Base-by-base conservation (phyloP, 2,329 filamentous ascomycete genomes). In the Penicillium fuscoglaucum region DNA sequence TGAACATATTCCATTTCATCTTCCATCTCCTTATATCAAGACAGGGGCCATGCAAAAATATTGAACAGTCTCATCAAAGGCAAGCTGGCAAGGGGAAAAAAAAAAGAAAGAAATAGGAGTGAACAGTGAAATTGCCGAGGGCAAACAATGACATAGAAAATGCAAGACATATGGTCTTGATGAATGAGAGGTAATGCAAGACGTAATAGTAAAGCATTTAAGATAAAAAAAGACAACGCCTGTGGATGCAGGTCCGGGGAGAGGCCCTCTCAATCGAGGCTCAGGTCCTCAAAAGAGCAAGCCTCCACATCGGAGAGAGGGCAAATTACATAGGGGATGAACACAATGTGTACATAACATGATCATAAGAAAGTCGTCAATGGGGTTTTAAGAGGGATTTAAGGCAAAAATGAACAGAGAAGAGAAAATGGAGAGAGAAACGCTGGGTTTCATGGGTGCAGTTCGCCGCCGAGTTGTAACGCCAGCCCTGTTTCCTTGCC, bases 381-480 rank as follows among this genome's bases (percentile, higher is more conserved):
- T 39, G 58, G 55, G 52, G 59, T 64, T 57, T 57, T 66, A 46
- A 58, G 61, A 63, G 63, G 66, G 52, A 41, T 17, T 59, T 59
- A 68, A 48, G 64, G 51, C 46, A 63, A 59, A 58, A 55, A 66
- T 63, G 50, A 50, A 64, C 58, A 66, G 50, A 63, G 63, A 64
- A 66, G 39, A 51, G 58, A 59, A 65, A 28, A 51, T 28, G 45
- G 26, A n/a, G 26, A 9, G 15, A 47, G 29, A 57, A 33, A 37
- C 21, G n/a, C 15, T 17, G 9, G 13, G 40, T 44, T 37, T 70
- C 64, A 85, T 60, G 80, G 81, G 46, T 83, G 77, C 41, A 89
- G 78, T 70, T 88, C 85, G 52, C 86, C 87, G 21, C 87, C 87
- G 15, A 89, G 78, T 66, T 89, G 85, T 79, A 89, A 82, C 35